Percentiles rank a stretch among this genome's conserved stretches.
Evolutionary conservation across 257 asterid species (phyloP).

Genomic region (Nicotiana noctiflora): DNA sequence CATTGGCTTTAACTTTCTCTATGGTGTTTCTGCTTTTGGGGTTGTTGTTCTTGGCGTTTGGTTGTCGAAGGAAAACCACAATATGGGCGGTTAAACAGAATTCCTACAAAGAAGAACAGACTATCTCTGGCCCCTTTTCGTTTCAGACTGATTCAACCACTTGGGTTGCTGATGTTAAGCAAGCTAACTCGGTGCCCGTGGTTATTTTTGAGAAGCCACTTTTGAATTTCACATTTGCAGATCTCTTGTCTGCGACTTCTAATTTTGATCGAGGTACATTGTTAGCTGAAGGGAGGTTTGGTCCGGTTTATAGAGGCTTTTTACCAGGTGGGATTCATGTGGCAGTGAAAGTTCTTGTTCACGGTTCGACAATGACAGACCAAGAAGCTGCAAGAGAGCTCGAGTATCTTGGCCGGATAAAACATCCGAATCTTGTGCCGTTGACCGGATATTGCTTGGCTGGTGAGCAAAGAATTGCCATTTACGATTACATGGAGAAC

Average conservation of each 20-base stretch:
- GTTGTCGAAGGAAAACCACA: constrained; percentile 42
- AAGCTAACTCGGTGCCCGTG: constrained; percentile 17
- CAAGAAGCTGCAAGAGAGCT: constrained; percentile 28
- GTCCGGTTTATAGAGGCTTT: constrained; percentile 25
- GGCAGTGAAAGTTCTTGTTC: constrained; percentile 27
- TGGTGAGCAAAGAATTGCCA: constrained; percentile 26
- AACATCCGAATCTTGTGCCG: constrained; percentile 26
- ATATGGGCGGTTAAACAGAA: constrained; percentile 21
- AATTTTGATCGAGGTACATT: constrained; percentile 22
- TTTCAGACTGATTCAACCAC: constrained; percentile 29
- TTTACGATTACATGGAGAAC: constrained; percentile 25
- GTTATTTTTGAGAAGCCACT: constrained; percentile 27
- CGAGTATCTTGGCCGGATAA: constrained; percentile 26
- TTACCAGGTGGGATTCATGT: constrained; percentile 24
- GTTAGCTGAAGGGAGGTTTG: constrained; percentile 27
- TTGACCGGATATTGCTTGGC: constrained; percentile 26
- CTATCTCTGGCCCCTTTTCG: constrained; percentile 22
- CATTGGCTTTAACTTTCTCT: constrained; percentile 59
- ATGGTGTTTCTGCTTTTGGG: constrained; percentile 70
- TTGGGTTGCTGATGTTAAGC: constrained; percentile 29
- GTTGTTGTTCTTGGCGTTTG: constrained; percentile 65
- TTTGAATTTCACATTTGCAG: constrained; percentile 25
- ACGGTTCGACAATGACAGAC: constrained; percentile 26
- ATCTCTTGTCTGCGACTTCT: constrained; percentile 23
- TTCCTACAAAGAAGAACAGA: constrained; percentile 22